Evolutionary conservation across 2,329 filamentous ascomycete genomes (phyloP).

Genomic region (Macrophomina phaseolina): DNA sequence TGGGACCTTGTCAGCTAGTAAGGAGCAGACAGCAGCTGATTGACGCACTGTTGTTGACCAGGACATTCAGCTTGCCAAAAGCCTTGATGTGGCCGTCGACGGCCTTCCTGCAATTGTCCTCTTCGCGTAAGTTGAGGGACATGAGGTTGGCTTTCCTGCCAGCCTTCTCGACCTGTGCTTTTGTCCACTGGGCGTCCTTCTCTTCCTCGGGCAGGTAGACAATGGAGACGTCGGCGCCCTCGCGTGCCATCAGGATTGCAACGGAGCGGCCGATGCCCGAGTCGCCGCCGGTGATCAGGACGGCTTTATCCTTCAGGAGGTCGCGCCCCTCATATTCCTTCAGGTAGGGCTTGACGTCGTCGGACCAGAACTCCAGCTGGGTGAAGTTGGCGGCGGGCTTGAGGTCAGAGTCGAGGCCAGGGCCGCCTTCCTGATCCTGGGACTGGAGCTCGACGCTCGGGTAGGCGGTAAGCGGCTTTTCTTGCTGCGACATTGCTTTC

Average conservation of each 20-base stretch:
- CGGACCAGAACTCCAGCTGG: slow-evolving; percentile 40
- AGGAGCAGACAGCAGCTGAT: background rate
- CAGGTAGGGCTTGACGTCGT: slow-evolving; percentile 40
- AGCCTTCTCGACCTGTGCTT: slow-evolving; percentile 58
- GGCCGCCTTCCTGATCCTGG: slow-evolving; percentile 39
- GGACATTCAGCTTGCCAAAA: slow-evolving; percentile 50
- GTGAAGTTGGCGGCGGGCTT: slow-evolving; percentile 40
- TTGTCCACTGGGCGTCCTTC: slow-evolving; percentile 61
- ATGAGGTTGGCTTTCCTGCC: slow-evolving; percentile 56
- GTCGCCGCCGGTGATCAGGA: slow-evolving; percentile 37
- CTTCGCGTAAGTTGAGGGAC: slow-evolving; percentile 56
- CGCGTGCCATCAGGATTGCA: slow-evolving; percentile 62
- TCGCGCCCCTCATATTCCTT: slow-evolving; percentile 41
- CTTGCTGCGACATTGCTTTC: slow-evolving; percentile 28
- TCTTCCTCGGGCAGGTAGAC: slow-evolving; percentile 63
- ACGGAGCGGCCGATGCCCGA: slow-evolving; percentile 49
- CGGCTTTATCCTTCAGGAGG: slow-evolving; percentile 40
- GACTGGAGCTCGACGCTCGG: slow-evolving; percentile 33
- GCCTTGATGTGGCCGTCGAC: slow-evolving; percentile 61
- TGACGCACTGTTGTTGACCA: slow-evolving; percentile 60
- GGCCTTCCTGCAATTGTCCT: slow-evolving; percentile 56
- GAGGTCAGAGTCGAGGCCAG: slow-evolving; percentile 40
- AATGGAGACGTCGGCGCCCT: slow-evolving; percentile 63
- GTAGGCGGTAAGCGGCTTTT: slow-evolving; percentile 35
- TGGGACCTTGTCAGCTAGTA: slow-evolving; percentile 19